phyloP scores from a whole-genome alignment of 1,284 basidiomycete species.

The Sporisorium reilianum region DNA sequence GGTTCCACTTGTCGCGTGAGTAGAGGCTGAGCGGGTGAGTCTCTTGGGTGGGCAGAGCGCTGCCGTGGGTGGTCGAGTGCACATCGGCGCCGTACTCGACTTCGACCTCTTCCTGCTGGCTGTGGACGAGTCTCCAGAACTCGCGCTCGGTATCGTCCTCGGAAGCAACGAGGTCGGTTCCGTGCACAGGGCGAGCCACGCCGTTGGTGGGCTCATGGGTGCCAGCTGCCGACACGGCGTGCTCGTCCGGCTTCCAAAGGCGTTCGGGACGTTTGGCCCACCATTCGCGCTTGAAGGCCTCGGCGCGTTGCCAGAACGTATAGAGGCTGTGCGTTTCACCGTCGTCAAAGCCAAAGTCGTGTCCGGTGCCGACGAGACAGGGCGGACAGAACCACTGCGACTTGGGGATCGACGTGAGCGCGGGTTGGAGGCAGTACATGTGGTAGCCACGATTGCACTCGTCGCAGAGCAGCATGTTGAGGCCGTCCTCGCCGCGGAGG shows the following conservation, averaged over 20 bases:
- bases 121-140: constrained; percentile 96
- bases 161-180: constrained; percentile 75
- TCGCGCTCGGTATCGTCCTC: constrained; percentile 94
- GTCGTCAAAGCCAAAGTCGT: constrained; percentile 98
- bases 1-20: constrained; percentile 93
- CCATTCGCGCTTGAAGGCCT: constrained; percentile 83
- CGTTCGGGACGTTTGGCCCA: constrained; percentile 69
- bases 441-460: constrained; percentile 96
- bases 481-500: constrained; percentile 84
- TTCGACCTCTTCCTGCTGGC: constrained; percentile 89
- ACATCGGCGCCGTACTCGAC: constrained; percentile 99
- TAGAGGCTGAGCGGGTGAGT: constrained; percentile 88
- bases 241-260: constrained; percentile 37
- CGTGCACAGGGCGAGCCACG: constrained; percentile 47
- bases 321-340: constrained; percentile 94
- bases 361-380: constrained; percentile 92
- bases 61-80: constrained; percentile 96
- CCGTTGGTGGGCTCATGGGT: constrained; percentile 37
- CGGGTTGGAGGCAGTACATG: constrained; percentile 94
- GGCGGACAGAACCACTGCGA: constrained; percentile 97
- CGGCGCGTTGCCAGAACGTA: constrained; percentile 90
- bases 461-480: constrained; percentile 94
- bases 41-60: constrained; percentile 94
- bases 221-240: constrained; percentile 1
- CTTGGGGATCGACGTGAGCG: constrained; percentile 83